phyloP scores from a whole-genome alignment of 352 stramenopile genomes.

The Pythium dissimile region DNA sequence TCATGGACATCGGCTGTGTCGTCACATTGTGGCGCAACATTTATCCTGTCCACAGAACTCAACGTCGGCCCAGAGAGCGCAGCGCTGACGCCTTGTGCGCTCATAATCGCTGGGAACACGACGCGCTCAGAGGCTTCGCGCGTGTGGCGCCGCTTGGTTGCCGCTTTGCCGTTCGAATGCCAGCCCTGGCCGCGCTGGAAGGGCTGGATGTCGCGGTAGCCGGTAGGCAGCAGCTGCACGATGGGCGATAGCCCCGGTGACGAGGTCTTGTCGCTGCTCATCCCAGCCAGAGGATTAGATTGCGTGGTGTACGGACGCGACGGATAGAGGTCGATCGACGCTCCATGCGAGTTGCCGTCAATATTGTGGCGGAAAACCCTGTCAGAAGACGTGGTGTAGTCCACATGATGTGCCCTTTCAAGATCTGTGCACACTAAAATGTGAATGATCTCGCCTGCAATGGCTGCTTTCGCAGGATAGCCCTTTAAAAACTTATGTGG shows the following conservation, averaged over 20 bases:
- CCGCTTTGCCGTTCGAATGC: slow-evolving; percentile 49
- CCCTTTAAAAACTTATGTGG: slow-evolving; percentile 1
- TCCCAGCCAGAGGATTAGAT: not conserved
- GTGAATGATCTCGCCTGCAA: too few relatives aligned
- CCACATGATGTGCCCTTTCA: slow-evolving; percentile 17
- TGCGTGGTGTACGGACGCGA: not conserved
- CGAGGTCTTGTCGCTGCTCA: slow-evolving; percentile 23
- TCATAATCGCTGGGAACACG: slow-evolving; percentile 42
- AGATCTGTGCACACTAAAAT: not conserved
- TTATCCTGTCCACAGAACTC: slow-evolving; percentile 11
- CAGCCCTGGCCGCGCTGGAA: slow-evolving; percentile 65
- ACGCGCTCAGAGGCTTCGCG: slow-evolving; percentile 30
- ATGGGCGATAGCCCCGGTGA: slow-evolving; percentile 44
- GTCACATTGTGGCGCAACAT: not conserved
- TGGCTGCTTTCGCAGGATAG: too few relatives aligned
- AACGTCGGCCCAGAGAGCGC: slow-evolving; percentile 5
- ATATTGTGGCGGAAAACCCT: not conserved
- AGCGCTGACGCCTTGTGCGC: not conserved
- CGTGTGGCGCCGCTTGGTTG: slow-evolving; percentile 21
- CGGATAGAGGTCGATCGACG: not conserved
- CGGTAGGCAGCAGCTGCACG: slow-evolving; percentile 51
- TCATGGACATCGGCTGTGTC: slow-evolving; percentile 8
- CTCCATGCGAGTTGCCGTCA: slow-evolving; percentile 17
- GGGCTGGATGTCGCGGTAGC: slow-evolving; percentile 66
- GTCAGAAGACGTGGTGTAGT: not conserved